A percentile compares a stretch with the other conserved stretches of the same genome.
phyloP scores from a whole-genome alignment of 1,139 yeast genomes.

The Lodderomyces margitis region DNA sequence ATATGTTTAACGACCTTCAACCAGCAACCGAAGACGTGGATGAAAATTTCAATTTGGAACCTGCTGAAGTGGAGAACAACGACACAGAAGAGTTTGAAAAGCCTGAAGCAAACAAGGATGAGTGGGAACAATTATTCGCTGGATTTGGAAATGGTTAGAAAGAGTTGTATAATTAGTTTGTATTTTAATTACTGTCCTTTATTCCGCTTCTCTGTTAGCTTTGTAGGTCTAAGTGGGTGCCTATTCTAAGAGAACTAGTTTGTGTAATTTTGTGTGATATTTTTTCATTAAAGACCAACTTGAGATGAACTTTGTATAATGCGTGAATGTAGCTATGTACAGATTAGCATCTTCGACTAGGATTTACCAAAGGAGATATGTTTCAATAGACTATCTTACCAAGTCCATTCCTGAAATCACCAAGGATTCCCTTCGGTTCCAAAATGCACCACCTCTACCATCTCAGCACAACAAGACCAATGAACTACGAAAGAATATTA shows the following conservation, averaged over 20 bases:
- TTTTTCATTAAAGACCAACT: too few species aligned
- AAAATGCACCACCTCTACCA: not conserved
- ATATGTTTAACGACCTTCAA: conserved; percentile 38
- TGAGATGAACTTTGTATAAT: too few species aligned
- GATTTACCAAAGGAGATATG: not conserved
- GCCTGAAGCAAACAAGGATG: conserved; percentile 49
- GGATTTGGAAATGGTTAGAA: conserved; percentile 71
- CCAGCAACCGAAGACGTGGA: conserved; percentile 40
- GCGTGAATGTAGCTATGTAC: too few species aligned
- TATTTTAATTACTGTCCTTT: not conserved
- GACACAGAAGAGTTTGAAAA: conserved; percentile 24
- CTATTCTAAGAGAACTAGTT: too few species aligned
- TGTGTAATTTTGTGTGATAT: too few species aligned
- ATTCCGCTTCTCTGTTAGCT: too few species aligned
- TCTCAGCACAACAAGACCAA: not conserved
- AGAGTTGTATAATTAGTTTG: conserved; percentile 10
- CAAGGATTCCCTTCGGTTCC: not conserved
- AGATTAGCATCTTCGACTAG: not conserved
- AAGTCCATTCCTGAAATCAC: not conserved
- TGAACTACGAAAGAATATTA: conserved; percentile 7
- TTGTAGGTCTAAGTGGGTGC: too few species aligned
- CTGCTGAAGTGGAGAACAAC: conserved; percentile 42
- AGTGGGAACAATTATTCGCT: conserved; percentile 93
- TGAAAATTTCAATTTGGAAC: conserved; percentile 39
- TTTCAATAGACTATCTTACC: not conserved